Evolutionary conservation across 2,329 filamentous ascomycete genomes (phyloP).

Genomic region (Nannizziopsis barbatae): DNA sequence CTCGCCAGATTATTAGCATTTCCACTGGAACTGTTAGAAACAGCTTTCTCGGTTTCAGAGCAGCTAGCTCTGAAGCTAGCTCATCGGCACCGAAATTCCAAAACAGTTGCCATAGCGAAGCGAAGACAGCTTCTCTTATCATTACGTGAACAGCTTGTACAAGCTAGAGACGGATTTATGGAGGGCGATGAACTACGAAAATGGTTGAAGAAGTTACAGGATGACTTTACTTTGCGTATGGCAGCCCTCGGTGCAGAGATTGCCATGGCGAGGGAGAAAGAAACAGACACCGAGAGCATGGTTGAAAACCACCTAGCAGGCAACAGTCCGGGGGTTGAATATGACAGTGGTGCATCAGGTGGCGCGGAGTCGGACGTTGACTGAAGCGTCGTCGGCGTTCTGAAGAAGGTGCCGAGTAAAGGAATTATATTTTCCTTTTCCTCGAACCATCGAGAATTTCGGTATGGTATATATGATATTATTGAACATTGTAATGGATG

Average conservation of each 20-base stretch:
- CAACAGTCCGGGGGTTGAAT: slow-evolving; percentile 1
- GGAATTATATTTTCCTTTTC: too few relatives aligned
- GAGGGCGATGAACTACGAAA: slow-evolving; percentile 50
- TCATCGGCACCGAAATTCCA: slow-evolving; percentile 48
- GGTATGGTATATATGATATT: too few relatives aligned
- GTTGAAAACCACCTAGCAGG: not conserved
- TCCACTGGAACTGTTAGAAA: slow-evolving; percentile 54
- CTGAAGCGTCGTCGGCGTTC: too few relatives aligned
- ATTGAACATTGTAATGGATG: too few relatives aligned
- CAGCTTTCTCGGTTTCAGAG: slow-evolving; percentile 55
- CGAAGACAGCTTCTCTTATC: slow-evolving; percentile 62
- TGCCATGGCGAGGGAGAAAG: slow-evolving; percentile 5
- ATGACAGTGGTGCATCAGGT: not conserved
- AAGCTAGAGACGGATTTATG: slow-evolving; percentile 56
- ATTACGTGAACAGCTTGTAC: slow-evolving; percentile 59
- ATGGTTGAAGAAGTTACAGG: slow-evolving; percentile 58
- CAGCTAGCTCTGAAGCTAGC: slow-evolving; percentile 50
- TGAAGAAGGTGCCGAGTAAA: too few relatives aligned
- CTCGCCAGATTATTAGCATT: slow-evolving; percentile 66
- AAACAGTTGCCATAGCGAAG: slow-evolving; percentile 48
- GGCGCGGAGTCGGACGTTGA: too few relatives aligned
- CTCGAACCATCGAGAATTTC: too few relatives aligned
- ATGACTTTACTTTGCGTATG: slow-evolving; percentile 65
- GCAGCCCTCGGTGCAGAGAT: slow-evolving; percentile 41
- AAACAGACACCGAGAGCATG: not conserved